A percentile compares a stretch with the other conserved stretches of the same genome.
These are phyloP conservation scores for Prorocentrum cordatum DNA, from an alignment of 169 alveolate species.

Conservation along the genomic window DNA sequence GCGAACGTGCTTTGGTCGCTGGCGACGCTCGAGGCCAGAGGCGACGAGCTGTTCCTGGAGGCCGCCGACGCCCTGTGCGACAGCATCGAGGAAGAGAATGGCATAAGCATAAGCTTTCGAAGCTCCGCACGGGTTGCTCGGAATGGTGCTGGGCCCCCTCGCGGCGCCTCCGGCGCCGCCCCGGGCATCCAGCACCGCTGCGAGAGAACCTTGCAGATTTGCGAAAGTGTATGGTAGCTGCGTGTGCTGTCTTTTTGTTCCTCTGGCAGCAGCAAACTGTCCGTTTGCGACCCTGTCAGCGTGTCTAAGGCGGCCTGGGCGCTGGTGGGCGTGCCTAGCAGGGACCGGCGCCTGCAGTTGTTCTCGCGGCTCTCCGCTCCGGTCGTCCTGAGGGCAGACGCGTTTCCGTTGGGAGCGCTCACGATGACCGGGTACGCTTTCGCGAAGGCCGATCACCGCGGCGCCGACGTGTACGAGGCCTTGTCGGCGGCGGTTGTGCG, in stretches of 20 bases:
- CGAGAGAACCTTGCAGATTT: too few relatives aligned
- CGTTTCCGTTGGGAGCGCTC: conserved; percentile 35
- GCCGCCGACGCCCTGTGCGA: too few relatives aligned
- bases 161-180: too few relatives aligned
- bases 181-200: too few relatives aligned
- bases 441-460: conserved; percentile 41
- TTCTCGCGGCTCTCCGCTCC: conserved; percentile 44
- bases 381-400: conserved; percentile 42
- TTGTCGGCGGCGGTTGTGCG: conserved; percentile 26
- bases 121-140: too few relatives aligned
- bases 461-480: conserved; percentile 44
- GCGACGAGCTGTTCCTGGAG: background rate
- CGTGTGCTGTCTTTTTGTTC: too few relatives aligned
- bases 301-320: conserved; percentile 45
- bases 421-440: background rate
- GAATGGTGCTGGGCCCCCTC: too few relatives aligned
- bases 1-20: conserved; percentile 49
- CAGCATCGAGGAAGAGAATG: too few relatives aligned
- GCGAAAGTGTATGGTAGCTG: too few relatives aligned
- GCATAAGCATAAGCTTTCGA: too few relatives aligned
- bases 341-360: conserved; percentile 22
- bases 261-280: conserved; percentile 26
- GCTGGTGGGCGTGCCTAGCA: background rate
- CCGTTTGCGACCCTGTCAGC: conserved; percentile 56
- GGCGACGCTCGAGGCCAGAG: conserved; percentile 30